These are phyloP conservation scores for Centella asiatica DNA, from an alignment of 129 eudicot genomes.

Conservation along the genomic window DNA sequence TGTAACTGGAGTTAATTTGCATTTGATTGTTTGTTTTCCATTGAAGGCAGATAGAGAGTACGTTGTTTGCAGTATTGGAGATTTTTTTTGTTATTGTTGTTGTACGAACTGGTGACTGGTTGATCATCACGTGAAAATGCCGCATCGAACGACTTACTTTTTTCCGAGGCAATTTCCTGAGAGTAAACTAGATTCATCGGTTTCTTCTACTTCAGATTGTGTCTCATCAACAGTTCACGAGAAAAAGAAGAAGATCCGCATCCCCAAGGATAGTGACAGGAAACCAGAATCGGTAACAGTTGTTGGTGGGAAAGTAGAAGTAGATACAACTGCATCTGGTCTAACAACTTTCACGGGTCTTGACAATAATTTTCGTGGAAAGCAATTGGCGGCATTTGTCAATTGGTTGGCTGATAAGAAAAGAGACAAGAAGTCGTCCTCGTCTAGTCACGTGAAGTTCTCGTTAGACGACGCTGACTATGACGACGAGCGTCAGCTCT, in stretches of 20 bases:
- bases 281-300: not conserved
- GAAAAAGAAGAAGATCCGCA: conserved; percentile 16
- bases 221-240: conserved; percentile 24
- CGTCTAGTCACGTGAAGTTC: conserved; percentile 35
- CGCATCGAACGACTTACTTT: conserved; percentile 80
- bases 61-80: no score
- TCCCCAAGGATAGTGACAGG: not conserved
- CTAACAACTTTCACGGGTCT: conserved; percentile 28
- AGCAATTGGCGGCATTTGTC: conserved; percentile 52
- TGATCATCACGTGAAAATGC: conserved; percentile 37
- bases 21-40: no score
- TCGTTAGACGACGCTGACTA: conserved; percentile 20
- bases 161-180: conserved; percentile 78
- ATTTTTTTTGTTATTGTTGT: no score
- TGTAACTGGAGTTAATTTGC: no score
- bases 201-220: conserved; percentile 8
- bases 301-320: not conserved
- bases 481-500: conserved; percentile 24
- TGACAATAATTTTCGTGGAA: conserved; percentile 34
- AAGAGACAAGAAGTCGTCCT: conserved; percentile 3
- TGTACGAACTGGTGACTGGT: no score
- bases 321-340: conserved; percentile 1
- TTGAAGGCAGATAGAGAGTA: no score
- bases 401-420: conserved; percentile 68
- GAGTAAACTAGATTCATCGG: conserved; percentile 22